A percentile compares a stretch with the other conserved stretches of the same genome.
phyloP scores from a whole-genome alignment of 2,329 filamentous ascomycete genomes.

The Epichloe sibirici region DNA sequence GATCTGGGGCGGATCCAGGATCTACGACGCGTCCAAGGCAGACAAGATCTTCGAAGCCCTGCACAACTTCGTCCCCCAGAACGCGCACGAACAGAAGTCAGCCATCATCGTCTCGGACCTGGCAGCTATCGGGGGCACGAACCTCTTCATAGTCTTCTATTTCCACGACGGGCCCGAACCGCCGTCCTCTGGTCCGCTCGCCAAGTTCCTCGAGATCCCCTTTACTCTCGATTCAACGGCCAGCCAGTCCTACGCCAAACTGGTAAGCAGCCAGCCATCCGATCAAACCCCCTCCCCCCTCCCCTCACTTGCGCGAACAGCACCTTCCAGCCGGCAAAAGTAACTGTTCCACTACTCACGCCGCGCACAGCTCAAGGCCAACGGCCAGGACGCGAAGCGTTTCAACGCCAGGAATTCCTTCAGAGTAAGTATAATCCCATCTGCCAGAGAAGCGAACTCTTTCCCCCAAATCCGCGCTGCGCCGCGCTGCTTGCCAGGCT shows the following conservation, averaged over 20 bases:
- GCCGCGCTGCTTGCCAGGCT: too few species aligned
- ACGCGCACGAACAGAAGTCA: conserved; percentile 15
- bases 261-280: conserved; percentile 11
- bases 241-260: conserved; percentile 19
- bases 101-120: conserved; percentile 18
- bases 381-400: too few species aligned
- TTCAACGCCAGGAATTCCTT: too few species aligned
- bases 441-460: too few species aligned
- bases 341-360: too few species aligned
- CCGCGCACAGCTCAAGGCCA: too few species aligned
- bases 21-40: conserved; percentile 18
- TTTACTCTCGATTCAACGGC: conserved; percentile 12
- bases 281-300: too few species aligned
- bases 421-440: too few species aligned
- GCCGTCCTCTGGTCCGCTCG: conserved; percentile 19
- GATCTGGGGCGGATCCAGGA: conserved; percentile 8
- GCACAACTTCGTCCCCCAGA: conserved; percentile 18
- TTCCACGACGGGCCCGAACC: conserved; percentile 21
- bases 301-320: too few species aligned
- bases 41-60: conserved; percentile 20
- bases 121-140: conserved; percentile 7
- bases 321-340: too few species aligned
- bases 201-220: conserved; percentile 19
- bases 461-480: too few species aligned
- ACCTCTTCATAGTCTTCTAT: conserved; percentile 18